Evolutionary conservation across 169 alveolate genomes (phyloP), one percentile per base, ranked within the genome.

Genomic region (Amoebophrya sp.): DNA sequence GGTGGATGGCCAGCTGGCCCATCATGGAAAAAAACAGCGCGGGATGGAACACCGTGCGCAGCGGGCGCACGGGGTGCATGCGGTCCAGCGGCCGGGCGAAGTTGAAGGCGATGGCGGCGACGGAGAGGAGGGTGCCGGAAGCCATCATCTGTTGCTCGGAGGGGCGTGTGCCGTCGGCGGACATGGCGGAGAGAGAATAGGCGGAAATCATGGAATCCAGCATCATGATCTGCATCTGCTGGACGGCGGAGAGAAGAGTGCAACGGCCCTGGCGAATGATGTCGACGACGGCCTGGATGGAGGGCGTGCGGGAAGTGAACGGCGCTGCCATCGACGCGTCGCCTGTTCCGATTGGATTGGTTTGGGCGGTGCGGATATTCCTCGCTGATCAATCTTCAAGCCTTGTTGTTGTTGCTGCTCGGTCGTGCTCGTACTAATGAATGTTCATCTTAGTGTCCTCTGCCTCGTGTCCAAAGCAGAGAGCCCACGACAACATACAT

Each of bases 251-350:
- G 23, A 98, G 96, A 31, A 98, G 94, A 15, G 99, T 97, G 90
- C 99, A 96, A 78, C 99, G 90, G 41, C 99, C 99, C 94, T 97
- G 96, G 29, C 97, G 94, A 1, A 92, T 94, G 40, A 98, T 92
- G 89, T 96, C 96, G 88, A 96, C 96, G 13, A 97, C 97, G 88
- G 99, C 97, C 88, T 94, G 94, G 43, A 98, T 97, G 90, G 98
- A 97, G 39, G 95, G 95, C 41, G 96, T 95, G 58, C 98, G 98
- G 89, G 97, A 96, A 26, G 99, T 98, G 96, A 99, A 99, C 26
- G 99, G 99, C 0, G 99, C 99, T 41, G 99, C 99, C 41, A 98
- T 97, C 91, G 99, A 97, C 26, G 99, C 99, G 94, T 98, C 99
- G 29, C 99, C 99, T n/a, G n/a, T n/a, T n/a, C n/a, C n/a, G n/a